phyloP scores from a whole-genome alignment of 805 yeast species.

The Peterozyma xylosa region DNA sequence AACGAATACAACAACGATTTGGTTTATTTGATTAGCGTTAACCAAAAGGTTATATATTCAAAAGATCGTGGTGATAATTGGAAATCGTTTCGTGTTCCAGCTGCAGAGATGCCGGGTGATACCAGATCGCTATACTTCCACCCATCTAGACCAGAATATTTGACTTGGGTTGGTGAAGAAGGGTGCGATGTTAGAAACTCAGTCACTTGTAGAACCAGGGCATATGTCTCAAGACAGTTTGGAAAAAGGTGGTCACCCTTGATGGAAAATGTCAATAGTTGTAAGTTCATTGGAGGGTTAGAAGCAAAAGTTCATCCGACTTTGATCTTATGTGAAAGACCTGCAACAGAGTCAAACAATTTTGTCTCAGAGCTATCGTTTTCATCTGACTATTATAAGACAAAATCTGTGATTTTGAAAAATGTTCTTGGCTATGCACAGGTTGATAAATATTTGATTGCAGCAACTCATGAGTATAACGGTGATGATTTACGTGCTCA shows the following conservation, averaged over 20 bases:
- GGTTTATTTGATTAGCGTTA: constrained; percentile 42
- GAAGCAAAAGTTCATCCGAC: constrained; percentile 33
- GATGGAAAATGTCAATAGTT: constrained; percentile 44
- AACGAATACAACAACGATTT: constrained; percentile 50
- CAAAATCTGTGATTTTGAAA: constrained; percentile 35
- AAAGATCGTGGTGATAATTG: constrained; percentile 62
- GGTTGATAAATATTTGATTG: constrained; percentile 62
- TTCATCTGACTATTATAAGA: constrained; percentile 42
- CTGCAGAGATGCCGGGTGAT: constrained; percentile 31
- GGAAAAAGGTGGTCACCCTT: constrained; percentile 59
- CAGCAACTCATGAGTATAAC: constrained; percentile 48
- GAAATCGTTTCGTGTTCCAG: constrained; percentile 44
- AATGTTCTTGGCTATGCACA: constrained; percentile 63
- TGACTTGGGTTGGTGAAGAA: constrained; percentile 62
- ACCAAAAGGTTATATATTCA: constrained; percentile 48
- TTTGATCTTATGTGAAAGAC: constrained; percentile 54
- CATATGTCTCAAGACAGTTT: constrained; percentile 55
- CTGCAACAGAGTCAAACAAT: constrained; percentile 26
- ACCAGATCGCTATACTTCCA: constrained; percentile 52
- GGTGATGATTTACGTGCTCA: constrained; percentile 47
- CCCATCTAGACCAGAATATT: constrained; percentile 46
- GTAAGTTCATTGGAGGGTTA: constrained; percentile 58
- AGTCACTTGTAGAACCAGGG: constrained; percentile 44
- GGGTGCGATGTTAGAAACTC: constrained; percentile 40
- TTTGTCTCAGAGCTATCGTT: constrained; percentile 29